These are phyloP conservation scores for Fistulinella staudtii DNA, from an alignment of 1,284 basidiomycete species.

Conservation along the genomic window DNA sequence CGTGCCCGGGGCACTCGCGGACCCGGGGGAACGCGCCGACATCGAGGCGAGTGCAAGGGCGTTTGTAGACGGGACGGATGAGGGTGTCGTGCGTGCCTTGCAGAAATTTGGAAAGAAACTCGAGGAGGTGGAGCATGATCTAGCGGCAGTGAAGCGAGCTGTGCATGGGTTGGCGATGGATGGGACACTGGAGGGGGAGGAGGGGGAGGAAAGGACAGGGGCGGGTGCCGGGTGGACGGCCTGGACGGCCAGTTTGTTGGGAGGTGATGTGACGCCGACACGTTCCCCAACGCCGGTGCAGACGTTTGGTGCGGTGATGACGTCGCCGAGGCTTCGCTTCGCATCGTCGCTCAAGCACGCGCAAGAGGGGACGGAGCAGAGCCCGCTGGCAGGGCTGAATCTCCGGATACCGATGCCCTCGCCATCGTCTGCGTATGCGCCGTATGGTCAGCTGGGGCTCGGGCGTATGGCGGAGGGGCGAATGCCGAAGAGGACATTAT, in stretches of 20 bases:
- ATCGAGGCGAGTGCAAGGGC: slow-evolving; percentile 52
- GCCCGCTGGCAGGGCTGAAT: slow-evolving; percentile 41
- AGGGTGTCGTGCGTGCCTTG: slow-evolving; percentile 45
- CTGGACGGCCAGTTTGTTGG: slow-evolving; percentile 49
- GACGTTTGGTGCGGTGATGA: slow-evolving; percentile 69
- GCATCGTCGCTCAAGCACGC: slow-evolving; percentile 42
- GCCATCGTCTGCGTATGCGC: neutral
- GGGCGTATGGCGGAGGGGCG: slow-evolving; percentile 24
- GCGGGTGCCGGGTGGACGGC: slow-evolving; percentile 46
- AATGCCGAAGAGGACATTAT: slow-evolving; percentile 41
- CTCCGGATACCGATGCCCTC: slow-evolving; percentile 58
- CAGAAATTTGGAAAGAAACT: slow-evolving; percentile 57
- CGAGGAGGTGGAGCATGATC: slow-evolving; percentile 77
- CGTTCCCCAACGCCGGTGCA: slow-evolving; percentile 35
- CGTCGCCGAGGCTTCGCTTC: slow-evolving; percentile 51
- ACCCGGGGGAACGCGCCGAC: slow-evolving; percentile 34
- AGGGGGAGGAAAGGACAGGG: slow-evolving; percentile 17
- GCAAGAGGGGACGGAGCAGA: slow-evolving; percentile 9
- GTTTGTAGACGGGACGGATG: slow-evolving; percentile 59
- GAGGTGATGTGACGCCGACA: slow-evolving; percentile 30
- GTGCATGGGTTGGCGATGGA: slow-evolving; percentile 48
- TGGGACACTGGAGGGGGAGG: neutral
- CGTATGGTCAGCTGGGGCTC: slow-evolving; percentile 12
- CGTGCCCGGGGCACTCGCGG: slow-evolving; percentile 47
- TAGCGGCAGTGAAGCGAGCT: slow-evolving; percentile 60